Evolutionary conservation across 2,329 filamentous ascomycete genomes (phyloP).

Genomic region (Monilinia laxa): DNA sequence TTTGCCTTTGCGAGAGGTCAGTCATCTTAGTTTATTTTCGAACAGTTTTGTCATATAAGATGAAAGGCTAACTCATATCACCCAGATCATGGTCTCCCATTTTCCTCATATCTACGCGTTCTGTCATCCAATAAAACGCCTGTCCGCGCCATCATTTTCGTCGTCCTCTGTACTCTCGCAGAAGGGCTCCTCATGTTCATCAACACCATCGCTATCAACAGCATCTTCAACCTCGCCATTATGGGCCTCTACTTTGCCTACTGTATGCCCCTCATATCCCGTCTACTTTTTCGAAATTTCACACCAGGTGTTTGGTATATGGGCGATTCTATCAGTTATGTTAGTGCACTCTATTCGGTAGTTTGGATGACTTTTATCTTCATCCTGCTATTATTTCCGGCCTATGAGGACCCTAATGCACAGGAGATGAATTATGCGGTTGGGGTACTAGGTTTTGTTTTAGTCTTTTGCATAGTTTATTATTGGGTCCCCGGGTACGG

Average conservation of each 20-base stretch:
- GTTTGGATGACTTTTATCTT: constrained; percentile 41
- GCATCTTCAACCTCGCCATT: constrained; percentile 41
- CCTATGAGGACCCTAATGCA: constrained; percentile 31
- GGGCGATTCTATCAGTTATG: constrained; percentile 35
- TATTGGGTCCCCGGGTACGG: constrained; percentile 38
- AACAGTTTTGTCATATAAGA: background rate
- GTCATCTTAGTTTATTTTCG: background rate
- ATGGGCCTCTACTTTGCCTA: constrained; percentile 42
- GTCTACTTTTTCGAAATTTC: constrained; percentile 37
- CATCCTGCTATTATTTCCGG: constrained; percentile 37
- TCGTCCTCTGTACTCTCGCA: constrained; percentile 33
- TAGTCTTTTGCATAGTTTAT: constrained; percentile 39
- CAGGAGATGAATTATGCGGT: constrained; percentile 41
- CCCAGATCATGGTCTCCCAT: constrained; percentile 39
- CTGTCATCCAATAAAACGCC: constrained; percentile 38
- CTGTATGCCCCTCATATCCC: constrained; percentile 39
- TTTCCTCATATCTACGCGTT: constrained; percentile 36
- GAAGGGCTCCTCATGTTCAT: constrained; percentile 41
- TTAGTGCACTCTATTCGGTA: constrained; percentile 36
- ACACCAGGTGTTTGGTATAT: constrained; percentile 40
- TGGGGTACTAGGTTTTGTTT: constrained; percentile 37
- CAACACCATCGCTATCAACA: constrained; percentile 41
- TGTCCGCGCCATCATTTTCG: constrained; percentile 38
- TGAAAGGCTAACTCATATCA: constrained; percentile 2
- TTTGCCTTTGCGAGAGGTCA: constrained; percentile 40